Percentiles rank a stretch among this genome's conserved stretches.
phyloP scores from a whole-genome alignment of 108 stramenopile genomes.

The Fragilaria crotonensis region DNA sequence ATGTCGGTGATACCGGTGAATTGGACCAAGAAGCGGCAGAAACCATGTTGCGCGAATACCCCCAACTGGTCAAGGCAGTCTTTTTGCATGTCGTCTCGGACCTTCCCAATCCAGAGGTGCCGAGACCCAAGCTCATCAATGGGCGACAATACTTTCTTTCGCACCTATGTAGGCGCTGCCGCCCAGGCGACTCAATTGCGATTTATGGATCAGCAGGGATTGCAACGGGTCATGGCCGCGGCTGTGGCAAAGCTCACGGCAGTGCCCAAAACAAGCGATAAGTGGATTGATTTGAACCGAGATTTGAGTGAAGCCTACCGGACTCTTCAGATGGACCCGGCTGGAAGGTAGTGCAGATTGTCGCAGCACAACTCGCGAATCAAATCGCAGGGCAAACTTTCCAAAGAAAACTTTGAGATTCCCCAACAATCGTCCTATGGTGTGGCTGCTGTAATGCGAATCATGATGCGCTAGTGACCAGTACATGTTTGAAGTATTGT shows the following conservation, averaged over 20 bases:
- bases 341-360: no score
- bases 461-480: no score
- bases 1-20: conserved; percentile 94
- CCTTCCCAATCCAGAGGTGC: conserved; percentile 36
- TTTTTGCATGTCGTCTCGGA: conserved; percentile 85
- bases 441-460: no score
- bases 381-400: no score
- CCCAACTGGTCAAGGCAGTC: conserved; percentile 84
- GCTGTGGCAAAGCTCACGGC: conserved; percentile 39
- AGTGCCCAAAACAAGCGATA: conserved; percentile 48
- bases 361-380: no score
- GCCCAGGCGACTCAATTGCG: conserved; percentile 69
- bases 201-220: conserved; percentile 69
- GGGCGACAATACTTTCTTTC: conserved; percentile 90
- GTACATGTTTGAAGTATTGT: no score
- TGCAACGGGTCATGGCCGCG: conserved; percentile 67
- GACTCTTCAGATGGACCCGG: conserved; percentile 19
- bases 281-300: conserved; percentile 62
- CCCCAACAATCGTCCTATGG: no score
- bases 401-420: no score
- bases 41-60: conserved; percentile 84
- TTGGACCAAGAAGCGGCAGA: conserved; percentile 88
- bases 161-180: conserved; percentile 93
- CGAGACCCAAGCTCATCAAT: conserved; percentile 70
- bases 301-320: conserved; percentile 42